These are phyloP conservation scores for Viridothelium virens DNA, from an alignment of 495 filamentous ascomycete genomes.

Conservation along the genomic window DNA sequence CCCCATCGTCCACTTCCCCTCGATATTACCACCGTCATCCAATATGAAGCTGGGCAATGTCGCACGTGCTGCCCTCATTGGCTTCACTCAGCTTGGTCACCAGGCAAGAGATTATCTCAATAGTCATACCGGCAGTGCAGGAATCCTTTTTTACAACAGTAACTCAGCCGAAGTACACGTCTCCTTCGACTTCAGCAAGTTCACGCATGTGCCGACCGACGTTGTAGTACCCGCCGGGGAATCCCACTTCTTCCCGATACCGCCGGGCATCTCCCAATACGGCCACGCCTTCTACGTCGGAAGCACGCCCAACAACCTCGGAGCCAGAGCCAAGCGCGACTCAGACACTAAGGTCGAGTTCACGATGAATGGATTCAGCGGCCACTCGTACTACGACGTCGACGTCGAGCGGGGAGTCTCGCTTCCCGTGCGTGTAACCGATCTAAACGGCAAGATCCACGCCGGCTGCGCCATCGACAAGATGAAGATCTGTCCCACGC, in stretches of 20 bases:
- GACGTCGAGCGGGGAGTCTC: conserved; percentile 8
- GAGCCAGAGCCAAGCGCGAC: not conserved
- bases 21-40: not conserved
- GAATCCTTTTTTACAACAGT: not conserved
- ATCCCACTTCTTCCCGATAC: not conserved
- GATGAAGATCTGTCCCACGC: not conserved
- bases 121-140: not conserved
- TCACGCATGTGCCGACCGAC: not conserved
- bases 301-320: conserved; percentile 1
- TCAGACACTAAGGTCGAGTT: conserved; percentile 11
- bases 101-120: conserved; percentile 1
- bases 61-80: not conserved
- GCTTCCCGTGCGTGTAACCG: not conserved
- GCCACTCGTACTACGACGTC: conserved; percentile 8
- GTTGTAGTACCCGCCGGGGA: not conserved
- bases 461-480: conserved; percentile 2
- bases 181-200: conserved; percentile 4
- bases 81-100: not conserved
- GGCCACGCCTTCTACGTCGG: conserved; percentile 13
- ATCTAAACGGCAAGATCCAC: not conserved
- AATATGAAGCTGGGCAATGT: not conserved
- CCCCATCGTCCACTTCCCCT: not conserved
- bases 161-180: not conserved
- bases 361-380: conserved; percentile 10
- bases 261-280: not conserved